Evolutionary conservation across 202 grass and related monocot genomes (phyloP).

Genomic region (Hordeum pubiflorum): DNA sequence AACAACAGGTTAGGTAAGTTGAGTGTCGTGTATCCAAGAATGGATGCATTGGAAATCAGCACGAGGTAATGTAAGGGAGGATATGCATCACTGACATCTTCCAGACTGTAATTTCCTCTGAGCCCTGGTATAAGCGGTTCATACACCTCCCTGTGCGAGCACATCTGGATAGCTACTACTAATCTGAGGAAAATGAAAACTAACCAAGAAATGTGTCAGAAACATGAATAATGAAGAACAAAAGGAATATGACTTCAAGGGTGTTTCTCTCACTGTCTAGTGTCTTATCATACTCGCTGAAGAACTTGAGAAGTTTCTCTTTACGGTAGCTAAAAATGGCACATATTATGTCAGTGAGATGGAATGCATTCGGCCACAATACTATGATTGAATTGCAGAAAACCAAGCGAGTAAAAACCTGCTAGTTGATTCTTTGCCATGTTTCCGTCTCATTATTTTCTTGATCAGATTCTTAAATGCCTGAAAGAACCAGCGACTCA

Average conservation of each 20-base stretch:
- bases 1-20: background rate
- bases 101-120: background rate
- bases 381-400: slow-evolving; percentile 8
- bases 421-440: background rate
- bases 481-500: slow-evolving; percentile 26
- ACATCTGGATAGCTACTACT: slow-evolving; percentile 28
- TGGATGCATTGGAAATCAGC: background rate
- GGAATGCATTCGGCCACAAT: background rate
- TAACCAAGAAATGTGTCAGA: slow-evolving; percentile 17
- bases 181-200: slow-evolving; percentile 47
- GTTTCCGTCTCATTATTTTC: slow-evolving; percentile 31
- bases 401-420: slow-evolving; percentile 28
- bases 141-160: slow-evolving; percentile 5
- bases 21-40: background rate
- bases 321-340: slow-evolving; percentile 23
- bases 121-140: background rate
- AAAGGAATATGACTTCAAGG: slow-evolving; percentile 8
- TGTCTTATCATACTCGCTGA: background rate
- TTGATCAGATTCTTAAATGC: slow-evolving; percentile 30
- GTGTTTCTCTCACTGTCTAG: slow-evolving; percentile 29
- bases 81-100: slow-evolving; percentile 22
- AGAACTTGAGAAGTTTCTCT: slow-evolving; percentile 32
- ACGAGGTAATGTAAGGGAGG: slow-evolving; percentile 1
- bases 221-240: slow-evolving; percentile 4
- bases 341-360: background rate